These are phyloP conservation scores for Backusella westeae DNA, from an alignment of 192 early-diverging fungal species.

Conservation along the genomic window DNA sequence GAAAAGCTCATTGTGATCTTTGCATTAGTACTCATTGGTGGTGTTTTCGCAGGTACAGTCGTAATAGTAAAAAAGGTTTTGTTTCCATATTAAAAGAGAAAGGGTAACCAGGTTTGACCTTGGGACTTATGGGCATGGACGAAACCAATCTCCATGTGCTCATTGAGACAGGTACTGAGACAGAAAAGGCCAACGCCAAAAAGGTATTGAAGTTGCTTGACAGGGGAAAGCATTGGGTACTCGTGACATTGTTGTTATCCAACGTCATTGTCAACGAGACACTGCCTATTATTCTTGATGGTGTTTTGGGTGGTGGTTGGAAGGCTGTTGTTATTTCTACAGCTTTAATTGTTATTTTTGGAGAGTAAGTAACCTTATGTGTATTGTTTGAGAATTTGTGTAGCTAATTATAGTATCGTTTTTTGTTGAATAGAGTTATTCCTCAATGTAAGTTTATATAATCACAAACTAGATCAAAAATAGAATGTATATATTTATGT, in stretches of 20 bases:
- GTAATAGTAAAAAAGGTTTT: neutral
- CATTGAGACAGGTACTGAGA: constrained; percentile 69
- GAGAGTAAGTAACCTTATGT: constrained; percentile 62
- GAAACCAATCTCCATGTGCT: constrained; percentile 83
- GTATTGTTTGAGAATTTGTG: neutral
- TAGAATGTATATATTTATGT: neutral
- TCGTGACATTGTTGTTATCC: constrained; percentile 87
- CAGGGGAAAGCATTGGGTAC: constrained; percentile 79
- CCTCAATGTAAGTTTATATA: constrained; percentile 56
- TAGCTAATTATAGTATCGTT: constrained; percentile 4
- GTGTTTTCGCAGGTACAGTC: constrained; percentile 27
- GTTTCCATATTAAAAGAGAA: neutral
- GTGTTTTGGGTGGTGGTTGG: constrained; percentile 72
- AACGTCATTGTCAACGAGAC: constrained; percentile 97
- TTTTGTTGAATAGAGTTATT: constrained; percentile 56
- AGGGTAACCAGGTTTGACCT: constrained; percentile 28
- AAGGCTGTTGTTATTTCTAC: constrained; percentile 88
- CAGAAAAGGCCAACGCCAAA: constrained; percentile 72
- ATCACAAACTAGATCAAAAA: neutral
- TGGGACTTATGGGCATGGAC: constrained; percentile 66
- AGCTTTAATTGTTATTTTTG: constrained; percentile 89
- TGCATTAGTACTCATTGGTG: constrained; percentile 25
- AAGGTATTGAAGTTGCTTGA: constrained; percentile 44
- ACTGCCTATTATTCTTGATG: constrained; percentile 82
- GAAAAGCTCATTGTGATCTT: constrained; percentile 15